phyloP scores from a whole-genome alignment of 139 green algal species.

The Chlamydomonas sp. region DNA sequence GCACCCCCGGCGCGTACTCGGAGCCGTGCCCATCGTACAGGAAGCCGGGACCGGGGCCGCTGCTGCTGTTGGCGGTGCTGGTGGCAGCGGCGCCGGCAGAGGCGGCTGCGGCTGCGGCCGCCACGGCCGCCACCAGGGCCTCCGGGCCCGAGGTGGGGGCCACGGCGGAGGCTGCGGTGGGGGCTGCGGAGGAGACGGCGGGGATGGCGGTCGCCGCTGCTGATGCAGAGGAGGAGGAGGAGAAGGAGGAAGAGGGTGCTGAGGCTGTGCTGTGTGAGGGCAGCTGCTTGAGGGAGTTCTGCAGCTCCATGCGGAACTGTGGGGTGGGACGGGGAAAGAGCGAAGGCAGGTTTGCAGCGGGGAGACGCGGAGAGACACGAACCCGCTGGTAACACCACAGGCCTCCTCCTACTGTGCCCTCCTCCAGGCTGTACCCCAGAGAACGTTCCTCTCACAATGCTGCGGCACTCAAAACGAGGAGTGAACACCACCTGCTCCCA shows the following conservation, averaged over 20 bases:
- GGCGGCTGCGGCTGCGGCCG: not conserved
- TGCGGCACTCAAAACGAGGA: too few relatives aligned
- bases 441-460: too few relatives aligned
- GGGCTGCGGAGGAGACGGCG: not conserved
- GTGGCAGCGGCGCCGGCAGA: not conserved
- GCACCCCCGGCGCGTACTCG: conserved; percentile 69
- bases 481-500: too few relatives aligned
- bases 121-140: not conserved
- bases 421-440: too few relatives aligned
- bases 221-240: not conserved
- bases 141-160: not conserved
- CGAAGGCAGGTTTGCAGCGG: not conserved
- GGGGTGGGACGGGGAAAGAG: not conserved
- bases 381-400: too few relatives aligned
- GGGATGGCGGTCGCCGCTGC: not conserved
- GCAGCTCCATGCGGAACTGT: conserved; percentile 81
- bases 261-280: not conserved
- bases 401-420: too few relatives aligned
- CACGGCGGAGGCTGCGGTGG: not conserved
- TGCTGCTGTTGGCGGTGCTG: not conserved
- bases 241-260: not conserved
- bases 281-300: conserved; percentile 18
- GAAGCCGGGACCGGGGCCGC: not conserved
- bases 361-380: too few relatives aligned
- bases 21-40: conserved; percentile 14